Evolutionary conservation across 148 eudicot genomes (phyloP).

Genomic region (Fagopyrum tataricum): DNA sequence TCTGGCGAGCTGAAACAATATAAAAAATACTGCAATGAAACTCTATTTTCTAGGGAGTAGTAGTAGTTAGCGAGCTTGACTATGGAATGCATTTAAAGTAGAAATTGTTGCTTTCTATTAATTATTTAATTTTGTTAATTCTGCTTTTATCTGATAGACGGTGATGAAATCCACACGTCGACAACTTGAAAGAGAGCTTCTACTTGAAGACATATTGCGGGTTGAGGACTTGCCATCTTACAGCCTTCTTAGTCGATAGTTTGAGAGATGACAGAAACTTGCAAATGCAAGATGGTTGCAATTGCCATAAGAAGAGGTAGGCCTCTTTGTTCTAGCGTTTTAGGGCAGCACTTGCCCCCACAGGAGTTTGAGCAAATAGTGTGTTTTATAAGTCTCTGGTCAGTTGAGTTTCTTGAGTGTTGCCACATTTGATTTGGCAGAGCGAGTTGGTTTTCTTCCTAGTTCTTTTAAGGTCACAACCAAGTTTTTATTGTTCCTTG

Average conservation of each 20-base stretch:
- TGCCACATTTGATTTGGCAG: background rate
- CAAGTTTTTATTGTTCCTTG: background rate
- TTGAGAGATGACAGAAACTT: background rate
- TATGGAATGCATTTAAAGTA: no score
- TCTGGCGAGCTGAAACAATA: background rate
- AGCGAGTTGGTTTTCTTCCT: conserved; percentile 3
- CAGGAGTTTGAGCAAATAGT: conserved; percentile 7
- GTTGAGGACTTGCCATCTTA: conserved; percentile 89
- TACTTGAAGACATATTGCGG: conserved; percentile 61
- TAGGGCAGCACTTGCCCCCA: background rate
- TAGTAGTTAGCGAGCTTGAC: no score
- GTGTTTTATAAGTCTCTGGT: conserved; percentile 4
- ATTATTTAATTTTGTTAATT: background rate
- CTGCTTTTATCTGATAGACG: conserved; percentile 30
- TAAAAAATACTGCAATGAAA: no score
- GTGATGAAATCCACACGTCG: conserved; percentile 98
- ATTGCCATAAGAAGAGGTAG: conserved; percentile 7
- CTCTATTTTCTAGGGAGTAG: no score
- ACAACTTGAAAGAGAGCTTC: conserved; percentile 81
- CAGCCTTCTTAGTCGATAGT: conserved; percentile 59
- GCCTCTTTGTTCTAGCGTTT: background rate
- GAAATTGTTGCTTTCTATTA: no score
- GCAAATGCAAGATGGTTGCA: background rate
- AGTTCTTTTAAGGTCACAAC: conserved; percentile 6
- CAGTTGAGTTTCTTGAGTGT: background rate